phyloP scores from a whole-genome alignment of 441 rosid species.

The Pelargonium fulgidum region DNA sequence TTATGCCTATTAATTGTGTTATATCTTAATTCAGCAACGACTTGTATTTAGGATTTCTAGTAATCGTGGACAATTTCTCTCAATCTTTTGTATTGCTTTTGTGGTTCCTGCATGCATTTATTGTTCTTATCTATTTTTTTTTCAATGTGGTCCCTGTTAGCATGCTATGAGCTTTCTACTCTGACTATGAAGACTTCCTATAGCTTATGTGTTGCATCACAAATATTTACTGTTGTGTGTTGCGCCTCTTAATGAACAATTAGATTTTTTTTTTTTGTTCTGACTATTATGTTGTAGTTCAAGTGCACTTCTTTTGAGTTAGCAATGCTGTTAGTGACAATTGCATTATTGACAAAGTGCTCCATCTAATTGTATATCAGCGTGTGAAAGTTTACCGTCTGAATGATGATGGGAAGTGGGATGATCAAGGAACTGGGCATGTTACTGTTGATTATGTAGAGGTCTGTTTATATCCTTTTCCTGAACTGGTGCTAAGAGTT shows the following conservation, averaged over 20 bases:
- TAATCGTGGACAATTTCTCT: not conserved
- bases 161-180: not conserved
- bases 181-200: not conserved
- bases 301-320: not conserved
- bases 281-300: not conserved
- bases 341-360: constrained; percentile 2
- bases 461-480: constrained; percentile 42
- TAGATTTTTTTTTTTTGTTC: not conserved
- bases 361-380: constrained; percentile 36
- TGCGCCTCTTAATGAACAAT: not conserved
- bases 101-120: not conserved
- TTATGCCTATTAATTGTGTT: not conserved
- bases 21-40: not conserved
- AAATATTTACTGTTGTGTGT: not conserved
- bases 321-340: not conserved
- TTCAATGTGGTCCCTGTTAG: not conserved
- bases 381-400: constrained; percentile 93
- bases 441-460: constrained; percentile 83
- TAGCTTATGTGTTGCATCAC: not conserved
- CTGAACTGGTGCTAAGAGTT: not conserved
- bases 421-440: constrained; percentile 98
- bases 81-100: not conserved
- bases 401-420: constrained; percentile 95
- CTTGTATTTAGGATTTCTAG: not conserved
- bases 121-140: not conserved